Conservation (phyloP, 163 green algal genomes). For the Scenedesmus sp. region DNA sequence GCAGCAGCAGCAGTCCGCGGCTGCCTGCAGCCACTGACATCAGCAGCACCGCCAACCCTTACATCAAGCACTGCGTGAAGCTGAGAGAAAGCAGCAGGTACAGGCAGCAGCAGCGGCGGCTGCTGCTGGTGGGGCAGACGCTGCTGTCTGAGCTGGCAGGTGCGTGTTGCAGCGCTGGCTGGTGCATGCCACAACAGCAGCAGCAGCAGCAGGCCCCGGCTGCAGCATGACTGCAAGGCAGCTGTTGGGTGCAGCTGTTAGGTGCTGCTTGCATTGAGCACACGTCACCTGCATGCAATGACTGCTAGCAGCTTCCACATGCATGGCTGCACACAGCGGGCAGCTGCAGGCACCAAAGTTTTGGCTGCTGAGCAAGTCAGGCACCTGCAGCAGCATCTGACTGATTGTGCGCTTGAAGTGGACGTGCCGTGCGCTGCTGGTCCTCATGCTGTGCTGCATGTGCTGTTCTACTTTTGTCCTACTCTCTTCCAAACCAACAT, state of each 20-base stretch:
- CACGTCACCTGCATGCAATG: not conserved
- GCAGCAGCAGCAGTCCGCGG: not conserved
- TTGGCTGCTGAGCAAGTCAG: not conserved
- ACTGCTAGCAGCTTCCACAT: not conserved
- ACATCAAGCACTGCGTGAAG: slow-evolving; percentile 73
- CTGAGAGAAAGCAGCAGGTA: slow-evolving; percentile 59
- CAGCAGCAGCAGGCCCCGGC: too few relatives aligned
- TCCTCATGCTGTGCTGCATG: too few relatives aligned
- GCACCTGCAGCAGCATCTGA: not conserved
- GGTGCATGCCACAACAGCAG: not conserved
- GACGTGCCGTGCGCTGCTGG: too few relatives aligned
- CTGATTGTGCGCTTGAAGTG: too few relatives aligned
- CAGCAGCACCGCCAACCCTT: slow-evolving; percentile 61
- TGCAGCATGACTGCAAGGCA: not conserved
- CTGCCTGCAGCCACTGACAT: slow-evolving; percentile 48
- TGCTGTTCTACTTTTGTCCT: too few relatives aligned
- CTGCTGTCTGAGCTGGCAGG: slow-evolving; percentile 62
- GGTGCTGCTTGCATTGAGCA: not conserved
- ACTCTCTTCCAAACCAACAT: too few relatives aligned
- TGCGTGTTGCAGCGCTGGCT: not conserved
- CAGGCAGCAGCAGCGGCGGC: slow-evolving; percentile 46
- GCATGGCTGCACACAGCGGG: not conserved
- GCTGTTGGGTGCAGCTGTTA: not conserved
- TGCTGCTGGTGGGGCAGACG: slow-evolving; percentile 60
- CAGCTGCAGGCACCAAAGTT: not conserved